phyloP scores from a whole-genome alignment of 768 basidiomycete genomes.

The Leccinum uliginosum region DNA sequence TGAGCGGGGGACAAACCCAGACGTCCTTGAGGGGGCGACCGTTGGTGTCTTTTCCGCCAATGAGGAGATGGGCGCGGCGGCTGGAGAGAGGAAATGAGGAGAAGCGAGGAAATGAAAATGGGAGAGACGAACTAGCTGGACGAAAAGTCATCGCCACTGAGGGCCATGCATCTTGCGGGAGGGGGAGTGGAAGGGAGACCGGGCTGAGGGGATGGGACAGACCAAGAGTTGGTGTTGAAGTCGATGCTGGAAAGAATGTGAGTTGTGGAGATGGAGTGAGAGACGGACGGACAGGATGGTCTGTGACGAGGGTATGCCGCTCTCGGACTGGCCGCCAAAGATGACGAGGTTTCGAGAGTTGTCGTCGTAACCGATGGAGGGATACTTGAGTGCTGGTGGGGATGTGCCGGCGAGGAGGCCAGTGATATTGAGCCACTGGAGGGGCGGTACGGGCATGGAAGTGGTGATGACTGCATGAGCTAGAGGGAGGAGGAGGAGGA shows the following conservation, averaged over 20 bases:
- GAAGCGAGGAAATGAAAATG: conserved; percentile 8
- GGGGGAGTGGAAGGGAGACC: conserved; percentile 46
- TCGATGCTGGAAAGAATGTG: conserved; percentile 50
- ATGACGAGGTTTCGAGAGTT: conserved; percentile 56
- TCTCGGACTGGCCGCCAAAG: conserved; percentile 72
- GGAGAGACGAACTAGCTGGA: conserved; percentile 68
- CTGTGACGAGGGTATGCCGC: conserved; percentile 55
- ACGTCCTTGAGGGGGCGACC: conserved; percentile 58
- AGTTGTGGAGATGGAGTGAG: not conserved
- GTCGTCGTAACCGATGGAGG: conserved; percentile 57
- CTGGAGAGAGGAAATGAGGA: conserved; percentile 35
- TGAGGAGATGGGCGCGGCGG: conserved; percentile 68
- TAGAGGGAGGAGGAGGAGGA: conserved; percentile 12
- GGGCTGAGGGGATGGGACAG: conserved; percentile 46
- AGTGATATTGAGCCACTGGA: conserved; percentile 67
- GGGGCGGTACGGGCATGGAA: conserved; percentile 39
- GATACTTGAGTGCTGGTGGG: conserved; percentile 62
- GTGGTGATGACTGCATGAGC: conserved; percentile 40
- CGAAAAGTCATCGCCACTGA: conserved; percentile 67
- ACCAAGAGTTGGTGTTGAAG: conserved; percentile 59
- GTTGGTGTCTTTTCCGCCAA: conserved; percentile 62
- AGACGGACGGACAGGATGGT: conserved; percentile 58
- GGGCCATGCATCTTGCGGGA: conserved; percentile 58
- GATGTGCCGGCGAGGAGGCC: conserved; percentile 48
- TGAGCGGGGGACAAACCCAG: conserved; percentile 51